Percentiles rank a stretch among this genome's conserved stretches.
These are phyloP conservation scores for Cadophora malorum DNA, from an alignment of 2,329 filamentous ascomycete genomes.

Conservation along the genomic window DNA sequence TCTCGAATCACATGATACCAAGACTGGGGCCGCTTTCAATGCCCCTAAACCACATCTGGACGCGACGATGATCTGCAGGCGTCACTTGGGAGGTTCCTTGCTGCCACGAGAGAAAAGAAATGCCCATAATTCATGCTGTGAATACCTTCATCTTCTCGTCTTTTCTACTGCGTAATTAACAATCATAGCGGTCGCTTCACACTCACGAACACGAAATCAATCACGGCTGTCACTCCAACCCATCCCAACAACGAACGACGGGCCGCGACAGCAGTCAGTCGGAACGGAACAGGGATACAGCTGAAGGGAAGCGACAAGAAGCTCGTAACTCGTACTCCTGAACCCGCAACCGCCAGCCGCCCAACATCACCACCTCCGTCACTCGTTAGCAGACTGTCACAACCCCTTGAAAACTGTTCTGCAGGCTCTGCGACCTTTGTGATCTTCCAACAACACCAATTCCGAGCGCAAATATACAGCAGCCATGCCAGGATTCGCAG, in stretches of 20 bases:
- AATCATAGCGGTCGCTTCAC: background rate
- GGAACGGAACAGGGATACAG: constrained; percentile 19
- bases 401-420: background rate
- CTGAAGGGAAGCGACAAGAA: constrained; percentile 21
- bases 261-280: background rate
- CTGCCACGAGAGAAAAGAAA: constrained; percentile 18
- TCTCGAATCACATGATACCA: constrained; percentile 6
- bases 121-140: constrained; percentile 22
- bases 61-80: constrained; percentile 16
- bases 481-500: constrained; percentile 86
- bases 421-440: background rate
- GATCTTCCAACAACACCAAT: constrained; percentile 4
- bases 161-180: constrained; percentile 15
- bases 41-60: constrained; percentile 20
- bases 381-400: constrained; percentile 26
- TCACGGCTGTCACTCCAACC: background rate
- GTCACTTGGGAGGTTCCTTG: constrained; percentile 25
- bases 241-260: background rate
- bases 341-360: constrained; percentile 8
- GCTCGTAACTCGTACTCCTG: constrained; percentile 23
- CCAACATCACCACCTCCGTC: constrained; percentile 18
- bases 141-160: constrained; percentile 34
- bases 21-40: background rate
- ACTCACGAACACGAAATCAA: background rate
- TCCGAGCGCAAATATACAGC: constrained; percentile 10